Evolutionary conservation across 306 rosid species (phyloP).

Genomic region (Quercus cerris): DNA sequence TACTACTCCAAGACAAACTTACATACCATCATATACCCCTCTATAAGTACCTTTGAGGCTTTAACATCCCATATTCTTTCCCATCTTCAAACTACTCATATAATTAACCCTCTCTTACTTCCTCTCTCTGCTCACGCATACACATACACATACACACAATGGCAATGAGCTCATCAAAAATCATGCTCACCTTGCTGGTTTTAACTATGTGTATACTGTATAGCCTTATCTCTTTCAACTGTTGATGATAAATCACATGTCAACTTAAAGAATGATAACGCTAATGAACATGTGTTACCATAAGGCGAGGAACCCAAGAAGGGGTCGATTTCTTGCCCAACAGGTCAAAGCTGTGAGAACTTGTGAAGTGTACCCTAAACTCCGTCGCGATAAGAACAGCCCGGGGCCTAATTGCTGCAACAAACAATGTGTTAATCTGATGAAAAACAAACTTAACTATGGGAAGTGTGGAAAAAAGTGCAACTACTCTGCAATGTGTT

Average conservation of each 20-base stretch:
- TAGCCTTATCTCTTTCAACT: conserved; percentile 25
- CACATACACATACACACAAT: neutral
- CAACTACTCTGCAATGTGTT: conserved; percentile 42
- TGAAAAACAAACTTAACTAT: conserved; percentile 36
- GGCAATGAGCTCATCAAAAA: conserved; percentile 33
- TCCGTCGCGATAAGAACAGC: conserved; percentile 34
- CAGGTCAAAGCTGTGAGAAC: conserved; percentile 8
- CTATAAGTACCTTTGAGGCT: neutral
- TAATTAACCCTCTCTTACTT: neutral
- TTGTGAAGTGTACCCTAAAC: conserved; percentile 41
- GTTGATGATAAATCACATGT: neutral
- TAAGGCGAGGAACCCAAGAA: conserved; percentile 13
- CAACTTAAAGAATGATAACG: neutral
- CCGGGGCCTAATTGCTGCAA: conserved; percentile 52
- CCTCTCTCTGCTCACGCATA: neutral
- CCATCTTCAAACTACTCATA: neutral
- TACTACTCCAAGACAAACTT: conserved; percentile 18
- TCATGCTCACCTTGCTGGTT: conserved; percentile 21
- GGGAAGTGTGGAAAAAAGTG: conserved; percentile 71
- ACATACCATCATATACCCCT: conserved; percentile 5
- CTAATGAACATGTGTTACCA: neutral
- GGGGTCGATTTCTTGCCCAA: conserved; percentile 29
- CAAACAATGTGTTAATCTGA: conserved; percentile 43
- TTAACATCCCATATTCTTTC: neutral
- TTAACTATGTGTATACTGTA: conserved; percentile 34